Conservation (phyloP, 305 asterid species). For the Nicotiana rustica region DNA sequence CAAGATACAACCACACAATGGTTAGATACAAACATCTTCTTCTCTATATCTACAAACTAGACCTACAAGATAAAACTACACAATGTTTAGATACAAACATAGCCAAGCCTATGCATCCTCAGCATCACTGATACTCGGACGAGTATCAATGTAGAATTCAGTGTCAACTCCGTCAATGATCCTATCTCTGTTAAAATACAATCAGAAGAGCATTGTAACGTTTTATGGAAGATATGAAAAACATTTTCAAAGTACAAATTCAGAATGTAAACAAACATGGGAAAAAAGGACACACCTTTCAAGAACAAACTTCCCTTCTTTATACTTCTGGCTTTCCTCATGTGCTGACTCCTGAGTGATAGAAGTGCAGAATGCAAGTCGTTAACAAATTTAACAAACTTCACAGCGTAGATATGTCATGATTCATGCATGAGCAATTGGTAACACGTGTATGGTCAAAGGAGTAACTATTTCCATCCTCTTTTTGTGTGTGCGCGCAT, state of each 20-base stretch:
- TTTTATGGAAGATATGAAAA: slow-evolving; percentile 2
- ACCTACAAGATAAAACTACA: background rate
- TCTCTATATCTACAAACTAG: slow-evolving; percentile 6
- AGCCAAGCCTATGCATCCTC: slow-evolving; percentile 47
- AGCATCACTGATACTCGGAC: slow-evolving; percentile 53
- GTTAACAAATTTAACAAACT: background rate
- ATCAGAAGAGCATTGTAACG: background rate
- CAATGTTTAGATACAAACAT: slow-evolving; percentile 28
- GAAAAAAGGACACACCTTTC: slow-evolving; percentile 56
- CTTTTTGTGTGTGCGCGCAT: background rate
- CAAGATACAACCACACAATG: slow-evolving; percentile 6
- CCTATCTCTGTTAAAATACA: slow-evolving; percentile 57
- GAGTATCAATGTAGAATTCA: slow-evolving; percentile 61
- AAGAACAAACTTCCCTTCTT: slow-evolving; percentile 81
- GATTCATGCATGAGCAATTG: background rate
- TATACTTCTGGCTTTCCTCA: slow-evolving; percentile 71
- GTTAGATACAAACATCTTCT: slow-evolving; percentile 1
- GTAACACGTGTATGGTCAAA: background rate
- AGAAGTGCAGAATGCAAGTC: background rate
- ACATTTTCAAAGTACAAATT: background rate
- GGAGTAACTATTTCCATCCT: background rate
- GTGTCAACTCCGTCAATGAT: slow-evolving; percentile 70
- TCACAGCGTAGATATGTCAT: background rate
- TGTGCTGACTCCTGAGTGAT: slow-evolving; percentile 65
- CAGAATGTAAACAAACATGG: background rate